Conservation (phyloP, 2,329 filamentous ascomycete species). For the Paracamarosporium sp. region DNA sequence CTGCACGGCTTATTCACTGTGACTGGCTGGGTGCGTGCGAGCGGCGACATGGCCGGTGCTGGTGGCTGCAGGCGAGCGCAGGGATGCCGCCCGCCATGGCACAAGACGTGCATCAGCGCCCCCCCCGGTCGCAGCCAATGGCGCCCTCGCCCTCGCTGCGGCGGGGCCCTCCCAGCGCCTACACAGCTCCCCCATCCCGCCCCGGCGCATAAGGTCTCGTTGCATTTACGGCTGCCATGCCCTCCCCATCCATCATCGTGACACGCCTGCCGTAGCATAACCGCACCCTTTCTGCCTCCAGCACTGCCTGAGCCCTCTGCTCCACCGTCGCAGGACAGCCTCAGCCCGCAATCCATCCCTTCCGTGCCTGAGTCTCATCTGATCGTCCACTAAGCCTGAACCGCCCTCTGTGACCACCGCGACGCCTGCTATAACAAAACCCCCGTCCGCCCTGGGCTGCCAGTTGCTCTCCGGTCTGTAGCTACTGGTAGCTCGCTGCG, state of each 20-base stretch:
- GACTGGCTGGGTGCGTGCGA: not conserved
- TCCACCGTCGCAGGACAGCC: constrained; percentile 30
- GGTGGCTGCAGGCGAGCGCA: constrained; percentile 9
- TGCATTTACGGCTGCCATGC: constrained; percentile 40
- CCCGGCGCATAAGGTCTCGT: constrained; percentile 41
- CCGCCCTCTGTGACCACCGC: constrained; percentile 15
- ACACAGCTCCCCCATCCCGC: constrained; percentile 5
- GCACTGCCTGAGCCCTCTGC: constrained; percentile 39
- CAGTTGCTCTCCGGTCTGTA: constrained; percentile 36
- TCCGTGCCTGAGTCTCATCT: constrained; percentile 30
- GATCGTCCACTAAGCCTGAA: constrained; percentile 12
- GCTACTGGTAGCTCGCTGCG: constrained; percentile 48
- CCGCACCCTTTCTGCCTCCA: constrained; percentile 34
- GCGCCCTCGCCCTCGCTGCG: not conserved
- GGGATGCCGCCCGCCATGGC: constrained; percentile 20
- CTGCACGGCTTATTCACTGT: not conserved
- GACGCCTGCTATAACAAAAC: constrained; percentile 44
- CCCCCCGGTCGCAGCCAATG: constrained; percentile 10
- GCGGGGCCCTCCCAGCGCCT: constrained; percentile 17
- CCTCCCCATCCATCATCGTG: constrained; percentile 37
- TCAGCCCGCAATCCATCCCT: constrained; percentile 30
- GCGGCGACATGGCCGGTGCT: constrained; percentile 20
- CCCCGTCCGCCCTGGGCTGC: constrained; percentile 24
- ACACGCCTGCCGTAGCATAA: constrained; percentile 45
- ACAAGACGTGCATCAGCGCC: constrained; percentile 29